phyloP scores from a whole-genome alignment of 306 rosid genomes.

The Pyrus betulifolia region DNA sequence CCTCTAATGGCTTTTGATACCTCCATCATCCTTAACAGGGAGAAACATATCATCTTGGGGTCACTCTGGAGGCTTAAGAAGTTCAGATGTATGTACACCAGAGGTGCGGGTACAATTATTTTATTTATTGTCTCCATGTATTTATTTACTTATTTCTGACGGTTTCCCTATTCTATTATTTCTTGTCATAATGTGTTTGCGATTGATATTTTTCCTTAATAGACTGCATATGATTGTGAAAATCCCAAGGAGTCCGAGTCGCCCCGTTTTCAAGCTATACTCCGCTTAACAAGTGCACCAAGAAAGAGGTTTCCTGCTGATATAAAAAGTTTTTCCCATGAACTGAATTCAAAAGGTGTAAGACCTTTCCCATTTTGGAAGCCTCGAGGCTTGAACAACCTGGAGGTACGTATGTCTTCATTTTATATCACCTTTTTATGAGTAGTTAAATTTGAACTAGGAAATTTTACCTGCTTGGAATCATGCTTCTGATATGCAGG shows the following conservation, averaged over 20 bases:
- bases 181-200: slow-evolving; percentile 17
- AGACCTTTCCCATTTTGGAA: slow-evolving; percentile 93
- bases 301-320: slow-evolving; percentile 80
- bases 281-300: slow-evolving; percentile 93
- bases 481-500: slow-evolving; percentile 49
- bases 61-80: slow-evolving; percentile 55
- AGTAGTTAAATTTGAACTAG: slow-evolving; percentile 5
- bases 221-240: slow-evolving; percentile 79
- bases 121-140: not conserved
- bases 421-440: slow-evolving; percentile 13
- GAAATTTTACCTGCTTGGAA: slow-evolving; percentile 20
- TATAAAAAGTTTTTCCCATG: slow-evolving; percentile 95
- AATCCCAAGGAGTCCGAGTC: slow-evolving; percentile 98
- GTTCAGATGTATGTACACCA: slow-evolving; percentile 76
- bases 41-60: slow-evolving; percentile 40
- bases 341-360: slow-evolving; percentile 89
- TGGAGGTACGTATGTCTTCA: slow-evolving; percentile 56
- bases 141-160: not conserved
- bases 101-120: slow-evolving; percentile 47
- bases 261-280: slow-evolving; percentile 98
- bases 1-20: slow-evolving; percentile 3
- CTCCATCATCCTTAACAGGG: slow-evolving; percentile 44
- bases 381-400: slow-evolving; percentile 89
- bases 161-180: not conserved
- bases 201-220: slow-evolving; percentile 25